Conservation (phyloP, 2,329 filamentous ascomycete genomes). For the Penicillium brasilianum region DNA sequence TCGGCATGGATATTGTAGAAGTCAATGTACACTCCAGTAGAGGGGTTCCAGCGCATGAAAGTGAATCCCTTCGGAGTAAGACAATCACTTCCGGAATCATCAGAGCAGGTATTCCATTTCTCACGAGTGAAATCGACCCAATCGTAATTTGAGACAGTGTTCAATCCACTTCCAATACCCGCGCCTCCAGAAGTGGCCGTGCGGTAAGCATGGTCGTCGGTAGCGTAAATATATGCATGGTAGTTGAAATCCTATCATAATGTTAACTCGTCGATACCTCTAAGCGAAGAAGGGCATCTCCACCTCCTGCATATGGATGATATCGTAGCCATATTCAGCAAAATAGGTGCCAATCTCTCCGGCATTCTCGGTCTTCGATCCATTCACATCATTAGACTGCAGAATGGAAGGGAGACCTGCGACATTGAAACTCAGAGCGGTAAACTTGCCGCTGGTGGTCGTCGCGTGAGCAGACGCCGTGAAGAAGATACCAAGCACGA, state of each 20-base stretch:
- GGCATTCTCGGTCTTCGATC: constrained; percentile 65
- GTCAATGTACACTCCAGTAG: constrained; percentile 62
- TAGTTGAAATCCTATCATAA: constrained; percentile 65
- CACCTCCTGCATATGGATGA: constrained; percentile 70
- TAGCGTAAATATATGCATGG: constrained; percentile 66
- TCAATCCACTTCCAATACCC: constrained; percentile 66
- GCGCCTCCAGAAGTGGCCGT: constrained; percentile 70
- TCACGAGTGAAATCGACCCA: constrained; percentile 62
- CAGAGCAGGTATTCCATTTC: constrained; percentile 61
- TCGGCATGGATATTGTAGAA: constrained; percentile 71
- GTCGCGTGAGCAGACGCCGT: constrained; percentile 20
- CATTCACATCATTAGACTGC: constrained; percentile 65
- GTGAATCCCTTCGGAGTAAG: constrained; percentile 73
- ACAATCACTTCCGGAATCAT: constrained; percentile 63
- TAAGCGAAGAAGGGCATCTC: background rate
- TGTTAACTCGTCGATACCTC: background rate
- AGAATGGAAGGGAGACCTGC: constrained; percentile 61
- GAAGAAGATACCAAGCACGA: constrained; percentile 10
- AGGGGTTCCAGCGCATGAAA: constrained; percentile 64
- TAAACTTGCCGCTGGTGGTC: constrained; percentile 53
- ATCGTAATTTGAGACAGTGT: constrained; percentile 64
- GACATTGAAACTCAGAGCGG: constrained; percentile 63
- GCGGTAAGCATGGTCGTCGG: constrained; percentile 56
- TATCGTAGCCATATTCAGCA: constrained; percentile 61
- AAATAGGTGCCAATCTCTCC: constrained; percentile 62